Evolutionary conservation across 306 rosid genomes (phyloP), one percentile per base, ranked within the genome.

Genomic region (Luffa acutangula): DNA sequence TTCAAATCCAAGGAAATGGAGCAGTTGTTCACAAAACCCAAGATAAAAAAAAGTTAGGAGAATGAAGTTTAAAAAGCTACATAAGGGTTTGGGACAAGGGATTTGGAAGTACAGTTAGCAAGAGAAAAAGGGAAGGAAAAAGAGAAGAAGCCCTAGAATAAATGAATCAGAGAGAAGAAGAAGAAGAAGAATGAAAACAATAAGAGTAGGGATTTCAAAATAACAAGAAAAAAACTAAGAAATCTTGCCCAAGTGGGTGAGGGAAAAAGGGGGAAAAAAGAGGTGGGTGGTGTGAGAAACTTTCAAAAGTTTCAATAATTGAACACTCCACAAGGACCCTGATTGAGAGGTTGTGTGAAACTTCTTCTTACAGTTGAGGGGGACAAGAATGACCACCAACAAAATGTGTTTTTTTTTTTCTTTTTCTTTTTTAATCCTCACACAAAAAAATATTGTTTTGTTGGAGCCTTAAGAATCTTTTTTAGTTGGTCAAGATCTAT

Each of bases 251-350:
- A 39, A 25, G 76, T 75, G 79, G 82, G 20, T 49, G 33, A 13
- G 41, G 79, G 25, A 37, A 66, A 33, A 20, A 21, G 49, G 60
- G 25, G 57, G 33, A 42, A 41, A 59, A 36, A 36, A 78, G 18
- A 15, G 48, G 79, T 48, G 81, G 85, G 20, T 60, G 37, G 9
- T 5, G 33, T 41, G 53, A 39, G 78, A 78, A 71, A 59, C 21
- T 73, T 73, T 73, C 60, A 73, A 73, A 74, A 74, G 78, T 83
- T 86, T 79, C 90, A 90, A 90, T 92, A 90, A 91, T 91, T 93
- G 91, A 88, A 80, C 69, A 85, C 80, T 81, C 81, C 63, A 46
- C 58, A 62, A 81, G 75, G 81, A 81, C 65, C 58, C 72, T 57
- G 88, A 89, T 85, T 86, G 75, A 64, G 46, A 65, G 81, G 82